A percentile compares a stretch with the other conserved stretches of the same genome.
Evolutionary conservation across 1,284 basidiomycete species (phyloP).

Genomic region (Marasmius oreades): DNA sequence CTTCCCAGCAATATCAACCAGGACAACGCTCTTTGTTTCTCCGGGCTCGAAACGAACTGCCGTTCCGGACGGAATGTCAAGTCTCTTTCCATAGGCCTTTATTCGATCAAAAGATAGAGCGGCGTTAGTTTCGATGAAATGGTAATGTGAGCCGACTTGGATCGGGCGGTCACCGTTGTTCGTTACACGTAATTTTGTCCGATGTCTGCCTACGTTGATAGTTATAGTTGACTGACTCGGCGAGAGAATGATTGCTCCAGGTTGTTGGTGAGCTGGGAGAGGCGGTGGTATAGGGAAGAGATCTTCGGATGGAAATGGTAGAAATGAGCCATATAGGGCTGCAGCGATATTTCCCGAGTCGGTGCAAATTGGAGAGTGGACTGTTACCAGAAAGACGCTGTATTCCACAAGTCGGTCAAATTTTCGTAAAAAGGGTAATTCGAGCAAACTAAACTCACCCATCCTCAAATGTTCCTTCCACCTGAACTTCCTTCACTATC

Average conservation of each 20-base stretch:
- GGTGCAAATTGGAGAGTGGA: conserved; percentile 91
- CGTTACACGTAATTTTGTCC: conserved; percentile 75
- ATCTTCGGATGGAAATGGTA: conserved; percentile 72
- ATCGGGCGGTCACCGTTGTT: conserved; percentile 95
- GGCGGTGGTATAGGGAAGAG: conserved; percentile 56
- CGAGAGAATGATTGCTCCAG: conserved; percentile 68
- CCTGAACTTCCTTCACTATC: conserved; percentile 80
- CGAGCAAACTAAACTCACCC: conserved; percentile 43
- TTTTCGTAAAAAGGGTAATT: conserved; percentile 3
- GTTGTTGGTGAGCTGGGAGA: conserved; percentile 52
- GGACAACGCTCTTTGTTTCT: conserved; percentile 79
- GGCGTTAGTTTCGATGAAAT: conserved; percentile 89
- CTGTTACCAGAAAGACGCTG: conserved; percentile 91
- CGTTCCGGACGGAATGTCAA: conserved; percentile 93
- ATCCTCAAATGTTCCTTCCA: conserved; percentile 88
- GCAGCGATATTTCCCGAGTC: conserved; percentile 74
- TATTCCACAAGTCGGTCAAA: conserved; percentile 8
- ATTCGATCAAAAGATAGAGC: conserved; percentile 81
- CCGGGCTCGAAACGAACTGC: conserved; percentile 97
- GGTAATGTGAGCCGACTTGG: conserved; percentile 94
- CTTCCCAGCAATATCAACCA: conserved; percentile 78
- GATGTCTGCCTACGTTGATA: conserved; percentile 72
- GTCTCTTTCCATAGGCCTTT: conserved; percentile 77
- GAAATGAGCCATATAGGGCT: conserved; percentile 91
- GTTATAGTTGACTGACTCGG: conserved; percentile 56